phyloP scores from a whole-genome alignment of 2,329 filamentous ascomycete species.

The Nothopassalora personata region DNA sequence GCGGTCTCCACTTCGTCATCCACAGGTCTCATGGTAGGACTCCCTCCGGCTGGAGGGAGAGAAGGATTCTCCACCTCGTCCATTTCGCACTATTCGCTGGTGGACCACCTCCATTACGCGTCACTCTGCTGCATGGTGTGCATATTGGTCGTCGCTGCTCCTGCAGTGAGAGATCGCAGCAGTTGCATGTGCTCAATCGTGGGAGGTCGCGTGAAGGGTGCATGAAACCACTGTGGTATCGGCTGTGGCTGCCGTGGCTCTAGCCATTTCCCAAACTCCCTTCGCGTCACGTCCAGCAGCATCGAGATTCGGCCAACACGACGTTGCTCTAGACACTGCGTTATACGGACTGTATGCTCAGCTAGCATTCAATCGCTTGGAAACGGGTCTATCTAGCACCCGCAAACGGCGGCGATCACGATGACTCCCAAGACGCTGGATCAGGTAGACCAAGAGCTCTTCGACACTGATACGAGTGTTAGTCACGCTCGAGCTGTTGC shows the following conservation, averaged over 20 bases:
- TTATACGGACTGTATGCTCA: too few species aligned
- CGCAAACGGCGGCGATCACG: too few species aligned
- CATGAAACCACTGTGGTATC: background rate
- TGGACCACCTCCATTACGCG: background rate
- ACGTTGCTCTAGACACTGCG: too few species aligned
- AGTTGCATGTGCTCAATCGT: background rate
- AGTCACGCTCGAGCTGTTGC: too few species aligned
- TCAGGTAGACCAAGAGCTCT: too few species aligned
- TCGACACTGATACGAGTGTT: too few species aligned
- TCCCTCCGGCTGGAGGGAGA: slow-evolving; percentile 32
- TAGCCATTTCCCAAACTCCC: background rate
- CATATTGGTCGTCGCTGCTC: background rate
- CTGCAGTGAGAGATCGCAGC: background rate
- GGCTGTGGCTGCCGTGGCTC: background rate
- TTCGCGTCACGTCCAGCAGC: too few species aligned
- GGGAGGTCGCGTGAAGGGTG: background rate
- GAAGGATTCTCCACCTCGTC: slow-evolving; percentile 36
- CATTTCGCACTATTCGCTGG: slow-evolving; percentile 20
- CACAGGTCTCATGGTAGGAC: slow-evolving; percentile 28
- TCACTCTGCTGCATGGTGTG: background rate
- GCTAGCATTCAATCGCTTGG: too few species aligned
- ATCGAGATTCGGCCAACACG: background rate
- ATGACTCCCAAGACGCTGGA: too few species aligned
- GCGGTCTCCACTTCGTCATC: slow-evolving; percentile 18
- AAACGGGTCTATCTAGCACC: too few species aligned